Evolutionary conservation across 257 asterid genomes (phyloP).

Genomic region (Knoxia roxburghii): DNA sequence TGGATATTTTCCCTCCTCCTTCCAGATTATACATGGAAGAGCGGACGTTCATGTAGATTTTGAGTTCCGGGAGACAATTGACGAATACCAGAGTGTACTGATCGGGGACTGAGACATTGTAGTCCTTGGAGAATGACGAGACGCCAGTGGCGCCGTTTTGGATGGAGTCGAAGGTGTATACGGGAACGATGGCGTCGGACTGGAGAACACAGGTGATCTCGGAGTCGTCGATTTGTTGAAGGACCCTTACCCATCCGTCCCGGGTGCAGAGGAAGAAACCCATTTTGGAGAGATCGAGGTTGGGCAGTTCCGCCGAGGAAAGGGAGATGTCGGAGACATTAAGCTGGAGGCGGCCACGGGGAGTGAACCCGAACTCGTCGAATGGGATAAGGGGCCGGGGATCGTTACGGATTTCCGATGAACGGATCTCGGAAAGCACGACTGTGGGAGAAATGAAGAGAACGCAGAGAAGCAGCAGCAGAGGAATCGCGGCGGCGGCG

Average conservation of each 20-base stretch:
- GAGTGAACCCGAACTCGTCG: slow-evolving; percentile 86
- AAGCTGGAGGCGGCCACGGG: slow-evolving; percentile 71
- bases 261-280: slow-evolving; percentile 83
- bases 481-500: slow-evolving; percentile 7
- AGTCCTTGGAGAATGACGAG: slow-evolving; percentile 23
- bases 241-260: slow-evolving; percentile 64
- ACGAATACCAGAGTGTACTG: slow-evolving; percentile 76
- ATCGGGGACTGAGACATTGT: slow-evolving; percentile 52
- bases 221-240: slow-evolving; percentile 64
- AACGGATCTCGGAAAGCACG: slow-evolving; percentile 57
- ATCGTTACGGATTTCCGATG: slow-evolving; percentile 51
- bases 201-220: slow-evolving; percentile 60
- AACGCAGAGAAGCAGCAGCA: slow-evolving; percentile 29
- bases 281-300: slow-evolving; percentile 39
- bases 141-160: slow-evolving; percentile 26
- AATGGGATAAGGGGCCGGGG: slow-evolving; percentile 60
- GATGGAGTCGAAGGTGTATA: slow-evolving; percentile 49
- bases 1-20: slow-evolving; percentile 26
- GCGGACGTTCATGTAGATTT: slow-evolving; percentile 59
- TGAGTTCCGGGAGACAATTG: slow-evolving; percentile 51
- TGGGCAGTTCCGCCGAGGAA: slow-evolving; percentile 30
- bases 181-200: slow-evolving; percentile 42
- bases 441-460: slow-evolving; percentile 28
- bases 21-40: slow-evolving; percentile 72
- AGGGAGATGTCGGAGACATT: slow-evolving; percentile 46